Evolutionary conservation across 2,329 filamentous ascomycete species (phyloP), one percentile per base, ranked within the genome.

Genomic region (Clarireedia hainanense): DNA sequence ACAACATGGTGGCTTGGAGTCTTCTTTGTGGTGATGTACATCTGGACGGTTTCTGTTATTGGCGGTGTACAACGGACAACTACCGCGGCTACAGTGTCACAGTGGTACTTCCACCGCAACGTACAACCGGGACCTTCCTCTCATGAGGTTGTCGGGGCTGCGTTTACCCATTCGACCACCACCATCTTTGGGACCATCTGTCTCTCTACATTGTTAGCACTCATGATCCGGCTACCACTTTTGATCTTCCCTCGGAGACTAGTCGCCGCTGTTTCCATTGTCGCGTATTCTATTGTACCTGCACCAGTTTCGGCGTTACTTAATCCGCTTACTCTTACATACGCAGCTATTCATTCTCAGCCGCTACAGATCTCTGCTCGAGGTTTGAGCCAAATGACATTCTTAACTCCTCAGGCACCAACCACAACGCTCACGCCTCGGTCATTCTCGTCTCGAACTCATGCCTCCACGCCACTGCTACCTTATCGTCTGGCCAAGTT

Each of bases 51-150:
- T 43, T 88, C 88, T 2, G 83, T 97, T 56, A 84, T 95, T 68
- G 86, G 90, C 56, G 91, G 90, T 17, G 81, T 97, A 23, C 92
- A 99, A 70, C 85, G 94, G 57, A 86, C 89, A 23, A 94, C 91
- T 15, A 96, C 92, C 14, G 92, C 91, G 24, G 94, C 94, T 10
- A 96, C 92, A 0, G 92, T 97, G 24, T 95, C 90, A 42, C 94
- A 99, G 71, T 99, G 94, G 94, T 99, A 99, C 72, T 99, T 97
- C 71, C 92, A 97, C 71, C 89, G 94, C 60, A 88, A 95, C 64
- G 84, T 85, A 4, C 80, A 85, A 10, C 90, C 92, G 5, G 78
- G 86, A 7, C 85, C 91, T 2, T 84, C 89, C 0, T 91, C 90
- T 1, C 78, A 80, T 56, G 86, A 91, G 55, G 86, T 97, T 48